Conservation (phyloP, 129 eudicot species). For the Saussurea involucrata region DNA sequence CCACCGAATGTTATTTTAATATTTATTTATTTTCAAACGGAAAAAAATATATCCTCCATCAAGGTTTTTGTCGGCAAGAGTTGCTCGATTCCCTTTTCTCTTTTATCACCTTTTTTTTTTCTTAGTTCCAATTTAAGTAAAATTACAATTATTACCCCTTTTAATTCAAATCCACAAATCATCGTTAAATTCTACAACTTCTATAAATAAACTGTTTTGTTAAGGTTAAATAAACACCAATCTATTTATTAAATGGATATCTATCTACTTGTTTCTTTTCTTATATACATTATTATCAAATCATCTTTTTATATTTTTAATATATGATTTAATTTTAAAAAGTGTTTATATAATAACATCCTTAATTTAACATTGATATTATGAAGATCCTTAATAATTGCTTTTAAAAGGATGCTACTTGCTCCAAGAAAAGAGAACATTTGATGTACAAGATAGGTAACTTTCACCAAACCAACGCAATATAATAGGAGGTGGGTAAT, state of each 20-base stretch:
- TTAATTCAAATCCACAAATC: not conserved
- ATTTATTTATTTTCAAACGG: not conserved
- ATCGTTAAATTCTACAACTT: too few species aligned
- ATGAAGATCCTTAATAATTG: not conserved
- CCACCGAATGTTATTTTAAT: not conserved
- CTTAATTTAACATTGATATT: too few species aligned
- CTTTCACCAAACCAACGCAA: constrained; percentile 8
- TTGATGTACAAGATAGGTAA: constrained; percentile 16
- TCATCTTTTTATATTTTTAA: too few species aligned
- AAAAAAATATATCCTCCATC: not conserved
- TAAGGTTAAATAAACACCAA: too few species aligned
- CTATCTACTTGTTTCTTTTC: too few species aligned
- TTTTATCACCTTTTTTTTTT: not conserved
- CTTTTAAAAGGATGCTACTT: not conserved
- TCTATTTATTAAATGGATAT: too few species aligned
- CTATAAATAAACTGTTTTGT: too few species aligned
- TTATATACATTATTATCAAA: too few species aligned
- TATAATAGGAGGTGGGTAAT: constrained; percentile 13
- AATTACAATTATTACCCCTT: not conserved
- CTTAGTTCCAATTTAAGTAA: not conserved
- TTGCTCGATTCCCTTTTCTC: not conserved
- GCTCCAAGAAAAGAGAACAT: constrained; percentile 22
- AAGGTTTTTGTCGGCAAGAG: constrained; percentile 24
- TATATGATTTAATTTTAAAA: too few species aligned
- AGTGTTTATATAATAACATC: too few species aligned